A percentile compares a stretch with the other conserved stretches of the same genome.
Conservation (phyloP, 2,329 filamentous ascomycete genomes). For the Zarea fungicola region DNA sequence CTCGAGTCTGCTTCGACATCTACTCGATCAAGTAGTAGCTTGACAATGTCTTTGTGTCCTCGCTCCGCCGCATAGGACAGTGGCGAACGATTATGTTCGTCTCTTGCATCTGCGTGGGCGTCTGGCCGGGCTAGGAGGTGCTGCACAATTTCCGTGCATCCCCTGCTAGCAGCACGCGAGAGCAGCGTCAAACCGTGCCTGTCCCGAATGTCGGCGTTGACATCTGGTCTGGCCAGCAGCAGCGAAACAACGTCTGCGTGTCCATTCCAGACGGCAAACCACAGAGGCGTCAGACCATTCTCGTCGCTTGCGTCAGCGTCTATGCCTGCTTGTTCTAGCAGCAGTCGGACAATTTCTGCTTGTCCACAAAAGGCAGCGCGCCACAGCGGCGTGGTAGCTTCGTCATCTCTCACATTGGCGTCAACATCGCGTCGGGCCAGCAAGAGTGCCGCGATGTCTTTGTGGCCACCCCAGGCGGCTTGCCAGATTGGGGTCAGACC, state of each 20-base stretch:
- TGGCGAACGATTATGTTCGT: not conserved
- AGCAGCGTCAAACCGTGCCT: not conserved
- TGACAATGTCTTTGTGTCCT: not conserved
- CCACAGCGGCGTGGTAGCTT: not conserved
- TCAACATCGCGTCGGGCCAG: not conserved
- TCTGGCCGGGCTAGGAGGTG: not conserved
- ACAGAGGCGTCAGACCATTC: not conserved
- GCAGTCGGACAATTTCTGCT: not conserved
- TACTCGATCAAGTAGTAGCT: not conserved
- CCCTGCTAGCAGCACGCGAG: not conserved
- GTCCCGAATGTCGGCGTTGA: not conserved
- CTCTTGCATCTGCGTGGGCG: not conserved
- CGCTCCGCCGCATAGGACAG: not conserved
- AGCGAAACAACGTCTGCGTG: not conserved
- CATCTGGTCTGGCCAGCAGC: not conserved
- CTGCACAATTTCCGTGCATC: not conserved
- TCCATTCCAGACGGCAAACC: not conserved
- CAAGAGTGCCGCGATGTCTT: not conserved
- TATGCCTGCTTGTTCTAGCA: not conserved
- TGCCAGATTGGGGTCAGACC: not conserved
- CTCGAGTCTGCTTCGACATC: not conserved
- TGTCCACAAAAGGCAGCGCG: conserved; percentile 1
- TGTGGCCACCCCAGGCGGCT: not conserved
- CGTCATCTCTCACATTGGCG: not conserved
- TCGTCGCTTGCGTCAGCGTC: not conserved